Percentiles rank a stretch among this genome's conserved stretches.
These are phyloP conservation scores for Taxillus chinensis DNA, from an alignment of 164 flowering plant species.

Conservation along the genomic window DNA sequence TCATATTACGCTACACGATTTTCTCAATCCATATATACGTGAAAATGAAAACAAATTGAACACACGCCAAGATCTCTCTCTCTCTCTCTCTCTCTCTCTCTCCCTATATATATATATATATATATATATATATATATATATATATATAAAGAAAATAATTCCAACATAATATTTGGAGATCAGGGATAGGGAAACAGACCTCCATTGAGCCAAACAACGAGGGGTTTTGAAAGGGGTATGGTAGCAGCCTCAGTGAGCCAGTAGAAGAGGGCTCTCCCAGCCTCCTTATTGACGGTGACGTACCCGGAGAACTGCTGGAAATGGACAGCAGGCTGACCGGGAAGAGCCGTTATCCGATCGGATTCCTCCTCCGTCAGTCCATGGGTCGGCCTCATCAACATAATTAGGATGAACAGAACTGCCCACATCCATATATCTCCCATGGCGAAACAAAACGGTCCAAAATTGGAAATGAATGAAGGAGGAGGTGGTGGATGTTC, in stretches of 20 bases:
- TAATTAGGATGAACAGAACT: constrained; percentile 4
- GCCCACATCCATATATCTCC: not conserved
- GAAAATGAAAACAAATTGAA: too few relatives aligned
- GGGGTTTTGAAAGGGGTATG: constrained; percentile 45
- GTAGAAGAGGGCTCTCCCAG: constrained; percentile 73
- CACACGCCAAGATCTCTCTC: too few relatives aligned
- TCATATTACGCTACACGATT: too few relatives aligned
- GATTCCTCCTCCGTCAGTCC: constrained; percentile 23
- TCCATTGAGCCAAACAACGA: constrained; percentile 90
- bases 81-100: too few relatives aligned
- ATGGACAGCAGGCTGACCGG: constrained; percentile 60
- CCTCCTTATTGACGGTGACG: constrained; percentile 47
- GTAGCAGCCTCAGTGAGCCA: constrained; percentile 68
- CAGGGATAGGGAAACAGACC: constrained; percentile 23
- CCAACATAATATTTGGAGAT: too few relatives aligned
- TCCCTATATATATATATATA: constrained; percentile 6
- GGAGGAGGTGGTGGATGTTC: constrained; percentile 4
- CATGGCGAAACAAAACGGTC: not conserved
- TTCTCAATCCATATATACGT: too few relatives aligned
- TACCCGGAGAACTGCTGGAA: constrained; percentile 73
- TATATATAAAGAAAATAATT: not conserved
- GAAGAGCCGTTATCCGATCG: constrained; percentile 51
- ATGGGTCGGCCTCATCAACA: not conserved
- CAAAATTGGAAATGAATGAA: constrained; percentile 1
- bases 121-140: constrained; percentile 6